These are phyloP conservation scores for Neohortaea acidophila DNA, from an alignment of 495 filamentous ascomycete species.

Conservation along the genomic window DNA sequence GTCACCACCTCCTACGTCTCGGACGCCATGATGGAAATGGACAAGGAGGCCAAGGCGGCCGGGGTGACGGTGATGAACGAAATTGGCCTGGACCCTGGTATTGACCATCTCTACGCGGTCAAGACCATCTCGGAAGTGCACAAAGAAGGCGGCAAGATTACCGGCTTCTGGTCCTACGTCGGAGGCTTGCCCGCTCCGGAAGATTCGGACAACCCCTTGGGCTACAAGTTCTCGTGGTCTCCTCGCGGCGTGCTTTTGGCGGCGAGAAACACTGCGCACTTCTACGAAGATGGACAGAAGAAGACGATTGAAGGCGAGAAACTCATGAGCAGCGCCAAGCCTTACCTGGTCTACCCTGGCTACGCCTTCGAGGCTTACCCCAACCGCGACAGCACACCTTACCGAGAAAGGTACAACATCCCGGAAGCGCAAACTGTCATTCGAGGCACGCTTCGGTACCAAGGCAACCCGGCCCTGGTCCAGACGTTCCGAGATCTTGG, in stretches of 20 bases:
- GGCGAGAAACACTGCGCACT: constrained; percentile 68
- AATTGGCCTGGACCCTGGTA: constrained; percentile 56
- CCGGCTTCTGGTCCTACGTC: constrained; percentile 72
- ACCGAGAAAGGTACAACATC: constrained; percentile 78
- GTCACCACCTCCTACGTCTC: constrained; percentile 94
- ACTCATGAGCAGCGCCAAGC: constrained; percentile 74
- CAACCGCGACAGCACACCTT: constrained; percentile 78
- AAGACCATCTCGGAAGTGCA: constrained; percentile 79
- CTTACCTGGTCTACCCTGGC: constrained; percentile 78
- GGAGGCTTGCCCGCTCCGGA: constrained; percentile 78
- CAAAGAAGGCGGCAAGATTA: constrained; percentile 70
- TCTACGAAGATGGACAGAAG: constrained; percentile 63
- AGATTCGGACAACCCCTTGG: constrained; percentile 74
- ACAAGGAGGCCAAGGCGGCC: constrained; percentile 68
- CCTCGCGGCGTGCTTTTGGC: constrained; percentile 78
- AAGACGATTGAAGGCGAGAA: constrained; percentile 33
- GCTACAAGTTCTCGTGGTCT: constrained; percentile 75
- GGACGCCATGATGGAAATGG: constrained; percentile 81
- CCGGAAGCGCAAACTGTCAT: constrained; percentile 66
- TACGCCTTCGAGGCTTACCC: constrained; percentile 88
- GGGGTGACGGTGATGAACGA: constrained; percentile 98
- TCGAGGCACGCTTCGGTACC: constrained; percentile 65
- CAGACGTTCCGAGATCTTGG: constrained; percentile 72
- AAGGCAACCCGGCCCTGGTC: constrained; percentile 79
- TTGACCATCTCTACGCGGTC: constrained; percentile 77